These are phyloP conservation scores for Cyclostephanos invisitatus DNA, from an alignment of 108 stramenopile genomes.

Conservation along the genomic window DNA sequence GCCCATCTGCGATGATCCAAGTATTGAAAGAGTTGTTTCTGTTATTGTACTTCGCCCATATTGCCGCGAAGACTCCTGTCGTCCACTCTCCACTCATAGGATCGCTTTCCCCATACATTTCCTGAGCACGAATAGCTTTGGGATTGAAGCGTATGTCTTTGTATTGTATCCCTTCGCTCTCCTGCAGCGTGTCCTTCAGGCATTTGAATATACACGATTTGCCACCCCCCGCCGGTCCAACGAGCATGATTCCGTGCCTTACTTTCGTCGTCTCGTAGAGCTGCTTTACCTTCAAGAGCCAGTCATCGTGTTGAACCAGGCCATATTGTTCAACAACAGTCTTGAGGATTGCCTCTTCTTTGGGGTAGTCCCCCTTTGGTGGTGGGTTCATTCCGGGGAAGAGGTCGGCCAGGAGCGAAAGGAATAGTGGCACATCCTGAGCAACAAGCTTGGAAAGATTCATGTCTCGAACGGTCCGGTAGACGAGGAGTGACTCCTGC, in stretches of 20 bases:
- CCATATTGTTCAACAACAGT: slow-evolving; percentile 66
- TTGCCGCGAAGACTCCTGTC: slow-evolving; percentile 91
- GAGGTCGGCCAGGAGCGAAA: slow-evolving; percentile 84
- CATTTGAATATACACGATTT: slow-evolving; percentile 88
- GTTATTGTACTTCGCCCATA: slow-evolving; percentile 92
- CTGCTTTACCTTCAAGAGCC: slow-evolving; percentile 90
- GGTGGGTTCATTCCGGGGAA: slow-evolving; percentile 81
- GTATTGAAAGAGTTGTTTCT: slow-evolving; percentile 86
- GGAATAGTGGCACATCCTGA: slow-evolving; percentile 92
- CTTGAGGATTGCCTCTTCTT: slow-evolving; percentile 66
- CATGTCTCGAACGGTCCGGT: slow-evolving; percentile 92
- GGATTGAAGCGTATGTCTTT: slow-evolving; percentile 87
- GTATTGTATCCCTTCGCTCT: slow-evolving; percentile 69
- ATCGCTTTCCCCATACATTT: slow-evolving; percentile 94
- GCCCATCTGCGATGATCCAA: slow-evolving; percentile 93
- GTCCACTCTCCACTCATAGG: slow-evolving; percentile 90
- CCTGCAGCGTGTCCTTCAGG: slow-evolving; percentile 74
- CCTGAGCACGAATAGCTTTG: slow-evolving; percentile 89
- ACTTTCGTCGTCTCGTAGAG: slow-evolving; percentile 80
- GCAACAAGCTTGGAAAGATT: slow-evolving; percentile 91
- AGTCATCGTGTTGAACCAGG: slow-evolving; percentile 62
- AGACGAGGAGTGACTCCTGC: slow-evolving; percentile 81
- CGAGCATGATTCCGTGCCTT: slow-evolving; percentile 92
- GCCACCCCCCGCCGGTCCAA: slow-evolving; percentile 88
- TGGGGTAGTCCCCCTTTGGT: slow-evolving; percentile 80